Conservation (phyloP, 345 rosid genomes). For the Syzygium grande region DNA sequence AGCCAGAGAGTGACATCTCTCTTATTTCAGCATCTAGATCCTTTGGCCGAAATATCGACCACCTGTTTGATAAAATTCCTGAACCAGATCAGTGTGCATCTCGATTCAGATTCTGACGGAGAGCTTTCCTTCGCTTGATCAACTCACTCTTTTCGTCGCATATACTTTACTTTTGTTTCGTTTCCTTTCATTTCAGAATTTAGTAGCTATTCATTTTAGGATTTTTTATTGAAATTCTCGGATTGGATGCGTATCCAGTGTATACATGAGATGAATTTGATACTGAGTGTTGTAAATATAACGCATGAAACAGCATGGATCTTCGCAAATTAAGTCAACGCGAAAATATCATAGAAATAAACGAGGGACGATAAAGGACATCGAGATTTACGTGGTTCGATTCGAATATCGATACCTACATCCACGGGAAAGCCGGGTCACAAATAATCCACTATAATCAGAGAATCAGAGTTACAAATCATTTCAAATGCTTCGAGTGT, state of each 20-base stretch:
- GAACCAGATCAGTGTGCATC: not conserved
- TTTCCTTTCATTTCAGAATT: not conserved
- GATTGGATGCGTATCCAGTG: not conserved
- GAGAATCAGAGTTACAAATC: too few species aligned
- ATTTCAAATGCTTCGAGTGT: too few species aligned
- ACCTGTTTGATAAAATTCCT: not conserved
- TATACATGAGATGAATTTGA: not conserved
- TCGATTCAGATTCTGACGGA: fast-evolving
- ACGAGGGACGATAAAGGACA: too few species aligned
- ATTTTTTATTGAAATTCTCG: not conserved
- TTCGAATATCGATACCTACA: too few species aligned
- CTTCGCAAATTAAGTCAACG: too few species aligned
- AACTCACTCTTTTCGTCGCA: fast-evolving
- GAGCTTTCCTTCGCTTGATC: not conserved
- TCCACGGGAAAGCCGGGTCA: too few species aligned
- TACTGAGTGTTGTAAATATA: too few species aligned
- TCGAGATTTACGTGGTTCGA: too few species aligned
- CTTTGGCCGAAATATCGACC: not conserved
- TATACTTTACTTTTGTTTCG: not conserved
- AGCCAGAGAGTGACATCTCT: not conserved
- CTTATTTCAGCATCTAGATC: not conserved
- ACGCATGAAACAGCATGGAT: too few species aligned
- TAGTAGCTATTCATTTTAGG: not conserved
- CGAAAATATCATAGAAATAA: too few species aligned
- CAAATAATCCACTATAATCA: too few species aligned